These are phyloP conservation scores for Eutrema yunnanense DNA, from an alignment of 345 rosid species.

Conservation along the genomic window DNA sequence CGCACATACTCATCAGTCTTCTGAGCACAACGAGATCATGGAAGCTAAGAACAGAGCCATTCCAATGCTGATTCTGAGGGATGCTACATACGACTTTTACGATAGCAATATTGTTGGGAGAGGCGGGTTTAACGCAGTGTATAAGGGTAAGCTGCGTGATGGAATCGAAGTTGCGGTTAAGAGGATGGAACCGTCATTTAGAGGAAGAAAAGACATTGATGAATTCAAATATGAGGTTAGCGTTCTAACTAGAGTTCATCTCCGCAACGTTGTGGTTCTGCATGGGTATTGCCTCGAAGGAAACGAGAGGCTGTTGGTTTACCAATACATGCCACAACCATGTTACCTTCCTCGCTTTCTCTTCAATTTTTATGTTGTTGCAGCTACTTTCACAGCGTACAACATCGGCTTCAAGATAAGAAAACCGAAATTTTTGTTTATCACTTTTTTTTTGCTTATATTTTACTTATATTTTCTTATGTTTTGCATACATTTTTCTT, in stretches of 20 bases:
- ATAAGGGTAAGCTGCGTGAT: background rate
- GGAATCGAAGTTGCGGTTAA: background rate
- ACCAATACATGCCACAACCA: background rate
- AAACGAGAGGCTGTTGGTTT: background rate
- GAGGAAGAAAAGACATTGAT: background rate
- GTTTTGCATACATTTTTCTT: too few species aligned
- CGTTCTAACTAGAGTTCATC: background rate
- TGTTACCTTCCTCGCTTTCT: too few species aligned
- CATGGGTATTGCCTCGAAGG: background rate
- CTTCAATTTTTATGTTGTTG: constrained; percentile 54
- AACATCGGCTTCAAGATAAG: constrained; percentile 74
- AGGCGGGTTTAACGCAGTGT: background rate
- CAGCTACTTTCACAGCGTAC: constrained; percentile 66
- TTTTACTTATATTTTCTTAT: too few species aligned
- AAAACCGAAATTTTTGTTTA: background rate
- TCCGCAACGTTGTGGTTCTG: background rate
- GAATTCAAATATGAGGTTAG: background rate
- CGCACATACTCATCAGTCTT: too few species aligned
- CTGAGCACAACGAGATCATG: too few species aligned
- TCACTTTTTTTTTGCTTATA: too few species aligned
- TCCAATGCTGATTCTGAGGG: too few species aligned
- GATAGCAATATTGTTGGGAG: background rate
- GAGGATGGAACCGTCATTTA: background rate
- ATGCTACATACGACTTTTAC: too few species aligned
- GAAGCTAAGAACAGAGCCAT: too few species aligned